A percentile compares a stretch with the other conserved stretches of the same genome.
phyloP scores from a whole-genome alignment of 2,329 filamentous ascomycete species.

The Fusarium sp. region DNA sequence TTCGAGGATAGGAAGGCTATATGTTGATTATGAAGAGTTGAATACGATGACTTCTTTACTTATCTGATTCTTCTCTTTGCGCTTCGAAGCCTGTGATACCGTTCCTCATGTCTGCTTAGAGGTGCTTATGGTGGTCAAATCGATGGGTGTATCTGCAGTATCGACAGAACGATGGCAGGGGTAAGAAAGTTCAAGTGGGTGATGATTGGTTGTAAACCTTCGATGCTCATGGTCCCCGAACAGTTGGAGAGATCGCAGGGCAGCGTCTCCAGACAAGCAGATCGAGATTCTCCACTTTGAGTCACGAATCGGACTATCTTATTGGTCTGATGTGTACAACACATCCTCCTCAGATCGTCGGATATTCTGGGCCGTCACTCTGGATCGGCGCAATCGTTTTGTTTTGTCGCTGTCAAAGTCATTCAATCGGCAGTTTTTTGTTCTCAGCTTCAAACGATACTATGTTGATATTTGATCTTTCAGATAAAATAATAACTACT shows the following conservation, averaged over 20 bases:
- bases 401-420: neutral
- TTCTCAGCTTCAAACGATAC: no score
- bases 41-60: no score
- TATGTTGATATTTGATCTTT: neutral
- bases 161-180: constrained; percentile 1
- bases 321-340: constrained; percentile 14
- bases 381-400: constrained; percentile 33
- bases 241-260: constrained; percentile 43
- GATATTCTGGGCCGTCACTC: constrained; percentile 9
- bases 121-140: no score
- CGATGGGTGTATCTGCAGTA: constrained; percentile 24
- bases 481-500: neutral
- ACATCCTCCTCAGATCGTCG: constrained; percentile 24
- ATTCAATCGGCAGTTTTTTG: constrained; percentile 9
- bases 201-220: constrained; percentile 23
- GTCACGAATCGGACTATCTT: constrained; percentile 1
- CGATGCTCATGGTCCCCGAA: constrained; percentile 35
- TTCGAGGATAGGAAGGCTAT: no score
- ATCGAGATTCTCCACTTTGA: constrained; percentile 38
- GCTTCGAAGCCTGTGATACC: neutral
- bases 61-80: neutral
- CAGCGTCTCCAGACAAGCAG: constrained; percentile 32
- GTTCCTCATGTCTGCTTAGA: constrained; percentile 9
- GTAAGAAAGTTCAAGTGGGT: neutral
- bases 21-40: no score